These are phyloP conservation scores for Rasamsonia emersonii DNA, from an alignment of 2,329 filamentous ascomycete species.

Conservation along the genomic window DNA sequence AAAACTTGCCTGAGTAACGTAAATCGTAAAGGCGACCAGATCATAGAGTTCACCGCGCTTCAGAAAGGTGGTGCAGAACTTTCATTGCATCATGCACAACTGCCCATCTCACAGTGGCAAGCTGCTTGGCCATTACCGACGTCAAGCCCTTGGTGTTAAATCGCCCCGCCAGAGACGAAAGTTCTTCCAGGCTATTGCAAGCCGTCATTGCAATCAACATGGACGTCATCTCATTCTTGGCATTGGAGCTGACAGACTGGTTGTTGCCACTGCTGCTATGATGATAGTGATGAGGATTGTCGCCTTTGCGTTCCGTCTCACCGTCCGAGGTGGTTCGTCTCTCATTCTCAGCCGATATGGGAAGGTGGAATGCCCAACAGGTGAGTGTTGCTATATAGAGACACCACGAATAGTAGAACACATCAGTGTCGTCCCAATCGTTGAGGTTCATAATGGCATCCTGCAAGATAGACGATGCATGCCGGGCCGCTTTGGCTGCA, in stretches of 20 bases:
- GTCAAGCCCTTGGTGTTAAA: constrained; percentile 46
- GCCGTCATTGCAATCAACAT: constrained; percentile 28
- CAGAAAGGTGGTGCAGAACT: constrained; percentile 34
- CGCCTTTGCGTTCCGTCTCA: constrained; percentile 7
- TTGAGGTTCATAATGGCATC: constrained; percentile 43
- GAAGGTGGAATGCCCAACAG: constrained; percentile 51
- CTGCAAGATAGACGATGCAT: constrained; percentile 46
- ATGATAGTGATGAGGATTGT: too few species aligned
- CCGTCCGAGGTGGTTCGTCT: constrained; percentile 2
- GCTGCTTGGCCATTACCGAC: constrained; percentile 46
- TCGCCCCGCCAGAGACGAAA: constrained; percentile 33
- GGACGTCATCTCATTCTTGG: constrained; percentile 24
- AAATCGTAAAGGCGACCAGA: neutral
- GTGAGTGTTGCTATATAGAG: constrained; percentile 52
- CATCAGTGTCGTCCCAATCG: constrained; percentile 44
- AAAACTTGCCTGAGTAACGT: too few species aligned
- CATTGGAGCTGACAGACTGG: constrained; percentile 32
- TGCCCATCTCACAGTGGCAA: constrained; percentile 53
- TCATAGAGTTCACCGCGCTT: neutral
- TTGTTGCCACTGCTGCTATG: constrained; percentile 47
- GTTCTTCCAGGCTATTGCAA: constrained; percentile 25
- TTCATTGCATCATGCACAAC: constrained; percentile 55
- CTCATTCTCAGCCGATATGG: constrained; percentile 10
- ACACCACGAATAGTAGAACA: constrained; percentile 56
- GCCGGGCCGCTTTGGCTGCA: constrained; percentile 42